Conservation (phyloP, 1,284 basidiomycete species). For the Pseudozyma sp. region DNA sequence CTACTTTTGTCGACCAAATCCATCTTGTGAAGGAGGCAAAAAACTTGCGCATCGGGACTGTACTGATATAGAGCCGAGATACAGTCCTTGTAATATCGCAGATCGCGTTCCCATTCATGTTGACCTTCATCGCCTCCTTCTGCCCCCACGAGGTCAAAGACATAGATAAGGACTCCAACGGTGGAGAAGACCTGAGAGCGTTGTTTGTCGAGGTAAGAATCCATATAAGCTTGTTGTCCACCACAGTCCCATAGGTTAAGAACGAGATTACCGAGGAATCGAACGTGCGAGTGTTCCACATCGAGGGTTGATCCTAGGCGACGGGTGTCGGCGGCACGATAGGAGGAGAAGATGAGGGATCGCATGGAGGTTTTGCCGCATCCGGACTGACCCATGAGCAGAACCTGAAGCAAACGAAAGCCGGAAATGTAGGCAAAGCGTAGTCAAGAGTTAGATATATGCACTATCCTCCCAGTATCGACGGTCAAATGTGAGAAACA, state of each 20-base stretch:
- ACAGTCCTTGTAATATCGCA: conserved; percentile 66
- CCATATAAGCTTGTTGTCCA: conserved; percentile 97
- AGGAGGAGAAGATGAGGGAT: conserved; percentile 97
- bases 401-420: conserved; percentile 29
- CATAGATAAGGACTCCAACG: conserved; percentile 96
- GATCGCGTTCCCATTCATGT: conserved; percentile 73
- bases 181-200: conserved; percentile 92
- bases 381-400: conserved; percentile 70
- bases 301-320: conserved; percentile 96
- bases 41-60: conserved; percentile 79
- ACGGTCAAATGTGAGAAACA: background rate
- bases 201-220: conserved; percentile 90
- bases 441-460: too few relatives aligned
- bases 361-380: conserved; percentile 91
- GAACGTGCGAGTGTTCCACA: conserved; percentile 96
- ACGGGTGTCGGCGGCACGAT: conserved; percentile 88
- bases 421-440: too few relatives aligned
- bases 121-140: conserved; percentile 55
- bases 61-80: conserved; percentile 58
- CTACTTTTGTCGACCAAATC: conserved; percentile 76
- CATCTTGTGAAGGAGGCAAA: conserved; percentile 97
- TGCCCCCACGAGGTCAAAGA: conserved; percentile 81
- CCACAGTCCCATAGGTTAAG: conserved; percentile 98
- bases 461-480: background rate
- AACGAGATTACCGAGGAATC: conserved; percentile 93